Base-by-base conservation (phyloP, 208 protist species). In the Crithidia fasciculata region DNA sequence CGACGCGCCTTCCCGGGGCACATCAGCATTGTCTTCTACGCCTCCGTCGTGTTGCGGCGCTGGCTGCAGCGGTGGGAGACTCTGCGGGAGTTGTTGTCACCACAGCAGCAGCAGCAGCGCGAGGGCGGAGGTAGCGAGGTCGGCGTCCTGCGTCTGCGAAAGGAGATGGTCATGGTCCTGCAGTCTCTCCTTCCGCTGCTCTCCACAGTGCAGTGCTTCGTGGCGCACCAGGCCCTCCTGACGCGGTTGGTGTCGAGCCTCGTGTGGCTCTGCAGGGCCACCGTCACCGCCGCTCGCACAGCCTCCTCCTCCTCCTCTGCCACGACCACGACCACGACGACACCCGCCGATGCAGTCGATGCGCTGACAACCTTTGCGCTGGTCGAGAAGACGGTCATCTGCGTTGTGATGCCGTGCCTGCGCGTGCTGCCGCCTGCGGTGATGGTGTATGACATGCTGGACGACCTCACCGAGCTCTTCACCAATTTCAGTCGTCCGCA, bases 321-420 rank as follows among this genome's bases (percentile, higher is more conserved):
- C 28, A 28, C 28, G 28, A 28, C 36, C 37, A 12, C 50, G 10
- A 37, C 12, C 4, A 43, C 6, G 55, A 12, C n/a, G 19, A 68
- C 12, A 45, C 4, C 65, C 37, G 12, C 61, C 36, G 12, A 13
- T 47, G 5, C 41, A 43, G 74, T 41, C 47, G 28, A 28, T 28
- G 28, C 28, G 28, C 28, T 28, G 28, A 28, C 28, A 28, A 47
- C 73, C 13, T 75, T 93, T 19, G 74, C 67, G 16, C 53, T 93
- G 45, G 72, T 77, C 47, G 90, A 95, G 76, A 39, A 47, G 60
- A 66, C 82, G 39, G 78, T 93, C 18, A 67, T 92, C 57, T 45
- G 67, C 61, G 69, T 95, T 5, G 69, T 95, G 8, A 85, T 95
- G 77, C 90, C 90, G 15, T 92, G 86, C 57, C 68, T 93, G 58